Evolutionary conservation across 768 basidiomycete genomes (phyloP), one percentile per base, ranked within the genome.

Genomic region (Calocybe cyanea): DNA sequence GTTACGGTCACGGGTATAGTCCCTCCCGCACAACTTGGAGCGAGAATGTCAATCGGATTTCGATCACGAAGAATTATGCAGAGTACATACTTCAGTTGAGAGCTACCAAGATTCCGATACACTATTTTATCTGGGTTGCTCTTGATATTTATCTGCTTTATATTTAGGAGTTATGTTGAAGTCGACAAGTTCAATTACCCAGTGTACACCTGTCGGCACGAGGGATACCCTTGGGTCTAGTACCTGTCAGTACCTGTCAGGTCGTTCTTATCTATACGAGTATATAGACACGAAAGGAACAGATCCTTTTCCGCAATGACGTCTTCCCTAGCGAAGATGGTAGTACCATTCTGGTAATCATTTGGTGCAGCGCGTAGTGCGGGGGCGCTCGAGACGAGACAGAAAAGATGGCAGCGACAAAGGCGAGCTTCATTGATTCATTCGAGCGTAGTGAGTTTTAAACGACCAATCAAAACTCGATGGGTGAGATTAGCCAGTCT

Each of bases 201-300:
- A 52, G 14, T 17, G 51, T 52, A 41, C 51, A 52, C 23, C 41
- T 45, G 17, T 52, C 51, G 14, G 51, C 51, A 10, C 51, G 46
- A n/a, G 37, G 28, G 14, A 52, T 36, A 5, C 48, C 48, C 4
- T 43, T 24, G 23, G n/a, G n/a, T n/a, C n/a, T n/a, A n/a, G 51
- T 48, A n/a, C 47, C 51, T 52, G 15, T 21, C 4, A 38, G 9
- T 6, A 6, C 11, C 3, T 38, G 8, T 20, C 2, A 21, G 14
- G 38, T 30, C n/a, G 2, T 11, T 28, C 21, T 32, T 18, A n/a
- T 39, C 19, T 13, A 28, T 31, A 32, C 8, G n/a, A 7, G 6
- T 6, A 32, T 46, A 43, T 30, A 46, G 51, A 19, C 47, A 52
- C 2, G 51, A 48, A 7, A 48, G 39, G 19, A 52, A 40, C 17